phyloP scores from a whole-genome alignment of 805 yeast species.

The Yarrowia sp. region DNA sequence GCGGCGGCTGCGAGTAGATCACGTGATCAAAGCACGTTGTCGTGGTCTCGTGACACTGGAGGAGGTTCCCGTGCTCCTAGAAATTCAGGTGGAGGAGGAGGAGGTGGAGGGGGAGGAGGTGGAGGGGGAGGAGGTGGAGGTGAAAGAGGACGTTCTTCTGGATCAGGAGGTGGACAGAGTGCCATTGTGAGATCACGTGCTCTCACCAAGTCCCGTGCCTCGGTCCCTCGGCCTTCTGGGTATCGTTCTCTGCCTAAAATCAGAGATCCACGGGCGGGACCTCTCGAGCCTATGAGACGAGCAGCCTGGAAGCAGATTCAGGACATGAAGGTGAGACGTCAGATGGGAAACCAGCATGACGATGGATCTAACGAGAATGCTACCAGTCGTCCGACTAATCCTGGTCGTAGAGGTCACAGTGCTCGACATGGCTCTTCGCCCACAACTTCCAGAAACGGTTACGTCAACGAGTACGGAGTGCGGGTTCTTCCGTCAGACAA shows the following conservation, averaged over 20 bases:
- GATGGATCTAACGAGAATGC: background rate
- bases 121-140: background rate
- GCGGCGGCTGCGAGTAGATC: background rate
- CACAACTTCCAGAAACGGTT: background rate
- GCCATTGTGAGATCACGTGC: background rate
- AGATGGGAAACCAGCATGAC: background rate
- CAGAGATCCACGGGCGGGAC: background rate
- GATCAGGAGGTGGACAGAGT: background rate
- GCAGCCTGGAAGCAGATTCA: constrained; percentile 9
- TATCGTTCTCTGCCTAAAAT: background rate
- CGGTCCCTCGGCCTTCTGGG: background rate
- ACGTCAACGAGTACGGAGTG: constrained; percentile 18
- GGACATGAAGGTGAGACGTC: background rate
- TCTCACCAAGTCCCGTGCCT: background rate
- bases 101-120: background rate
- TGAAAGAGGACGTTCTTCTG: background rate
- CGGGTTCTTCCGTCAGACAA: constrained; percentile 8
- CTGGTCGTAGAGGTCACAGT: background rate
- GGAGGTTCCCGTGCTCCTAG: background rate
- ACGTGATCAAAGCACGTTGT: background rate
- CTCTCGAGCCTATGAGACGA: background rate
- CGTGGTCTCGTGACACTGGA: background rate
- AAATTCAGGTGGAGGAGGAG: background rate
- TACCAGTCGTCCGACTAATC: background rate
- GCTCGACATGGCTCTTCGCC: background rate